Evolutionary conservation across 2,329 filamentous ascomycete species (phyloP).

Genomic region (Fusarium sp.): DNA sequence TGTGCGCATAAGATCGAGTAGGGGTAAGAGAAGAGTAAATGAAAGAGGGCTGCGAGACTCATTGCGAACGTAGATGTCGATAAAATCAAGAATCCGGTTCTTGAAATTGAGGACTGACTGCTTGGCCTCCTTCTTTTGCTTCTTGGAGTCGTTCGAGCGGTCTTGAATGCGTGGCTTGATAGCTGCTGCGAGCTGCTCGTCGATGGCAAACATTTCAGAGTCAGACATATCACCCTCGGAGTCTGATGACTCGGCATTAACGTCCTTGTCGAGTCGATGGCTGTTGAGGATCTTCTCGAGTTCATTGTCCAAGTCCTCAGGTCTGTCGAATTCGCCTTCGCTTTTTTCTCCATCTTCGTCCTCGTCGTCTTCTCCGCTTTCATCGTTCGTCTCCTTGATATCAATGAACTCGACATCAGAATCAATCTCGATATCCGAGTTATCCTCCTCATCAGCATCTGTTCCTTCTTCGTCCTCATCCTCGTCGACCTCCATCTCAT

Average conservation of each 20-base stretch:
- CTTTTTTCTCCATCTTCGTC: conserved; percentile 54
- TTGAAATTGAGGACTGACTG: conserved; percentile 95
- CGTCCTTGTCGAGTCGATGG: conserved; percentile 69
- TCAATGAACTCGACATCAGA: conserved; percentile 62
- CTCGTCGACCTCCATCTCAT: conserved; percentile 62
- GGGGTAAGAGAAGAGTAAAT: conserved; percentile 76
- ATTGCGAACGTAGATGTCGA: conserved; percentile 85
- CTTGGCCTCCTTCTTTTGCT: conserved; percentile 87
- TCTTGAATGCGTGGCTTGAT: conserved; percentile 79
- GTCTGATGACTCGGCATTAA: conserved; percentile 64
- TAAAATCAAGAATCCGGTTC: conserved; percentile 87
- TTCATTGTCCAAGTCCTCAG: conserved; percentile 72
- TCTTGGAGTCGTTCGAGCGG: conserved; percentile 71
- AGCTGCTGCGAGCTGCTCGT: conserved; percentile 83
- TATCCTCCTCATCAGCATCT: conserved; percentile 54
- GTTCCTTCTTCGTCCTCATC: conserved; percentile 53
- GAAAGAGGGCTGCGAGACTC: conserved; percentile 75
- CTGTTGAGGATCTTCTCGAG: conserved; percentile 82
- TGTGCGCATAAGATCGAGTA: conserved; percentile 80
- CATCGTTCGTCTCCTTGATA: conserved; percentile 54
- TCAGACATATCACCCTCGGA: conserved; percentile 89
- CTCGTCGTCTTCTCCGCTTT: conserved; percentile 56
- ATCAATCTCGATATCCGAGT: conserved; percentile 59
- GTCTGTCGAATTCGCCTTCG: conserved; percentile 53
- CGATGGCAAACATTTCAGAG: conserved; percentile 92